phyloP scores from a whole-genome alignment of 2,329 filamentous ascomycete genomes.

The Trichoderma breve region DNA sequence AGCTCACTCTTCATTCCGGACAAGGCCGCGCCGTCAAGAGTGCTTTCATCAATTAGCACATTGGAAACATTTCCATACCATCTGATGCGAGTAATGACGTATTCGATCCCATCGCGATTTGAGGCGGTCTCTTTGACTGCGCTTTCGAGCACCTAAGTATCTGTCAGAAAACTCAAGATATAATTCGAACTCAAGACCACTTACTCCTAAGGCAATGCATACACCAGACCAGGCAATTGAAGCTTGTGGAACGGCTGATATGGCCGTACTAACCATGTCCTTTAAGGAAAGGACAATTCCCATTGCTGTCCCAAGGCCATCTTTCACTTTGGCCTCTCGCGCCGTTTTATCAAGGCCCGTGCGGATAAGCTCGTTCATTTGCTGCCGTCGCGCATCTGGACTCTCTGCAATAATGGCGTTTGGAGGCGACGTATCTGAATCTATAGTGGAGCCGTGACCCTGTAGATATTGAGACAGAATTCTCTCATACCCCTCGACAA shows the following conservation, averaged over 20 bases:
- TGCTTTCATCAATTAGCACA: conserved; percentile 29
- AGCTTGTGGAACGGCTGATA: conserved; percentile 34
- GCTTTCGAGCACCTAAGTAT: not conserved
- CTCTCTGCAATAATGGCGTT: conserved; percentile 1
- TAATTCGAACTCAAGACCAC: not conserved
- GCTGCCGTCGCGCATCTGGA: conserved; percentile 16
- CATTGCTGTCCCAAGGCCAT: conserved; percentile 26
- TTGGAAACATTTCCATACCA: conserved; percentile 38
- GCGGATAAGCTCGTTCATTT: conserved; percentile 34
- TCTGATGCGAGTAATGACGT: conserved; percentile 39
- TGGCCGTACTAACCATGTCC: conserved; percentile 27
- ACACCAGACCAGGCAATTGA: conserved; percentile 39
- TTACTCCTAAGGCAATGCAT: conserved; percentile 35
- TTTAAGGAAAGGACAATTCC: conserved; percentile 28
- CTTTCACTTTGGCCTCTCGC: conserved; percentile 28
- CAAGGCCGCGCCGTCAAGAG: not conserved
- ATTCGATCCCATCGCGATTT: conserved; percentile 35
- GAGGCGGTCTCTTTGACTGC: not conserved
- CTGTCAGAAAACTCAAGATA: not conserved
- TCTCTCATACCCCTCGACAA: conserved; percentile 26
- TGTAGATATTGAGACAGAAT: conserved; percentile 22
- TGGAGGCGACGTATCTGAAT: not conserved
- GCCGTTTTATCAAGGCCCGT: conserved; percentile 30
- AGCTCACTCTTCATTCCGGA: conserved; percentile 23
- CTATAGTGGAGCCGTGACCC: not conserved